A percentile compares a stretch with the other conserved stretches of the same genome.
Conservation (phyloP, 306 rosid species). For the Astragalus glycyphyllos region DNA sequence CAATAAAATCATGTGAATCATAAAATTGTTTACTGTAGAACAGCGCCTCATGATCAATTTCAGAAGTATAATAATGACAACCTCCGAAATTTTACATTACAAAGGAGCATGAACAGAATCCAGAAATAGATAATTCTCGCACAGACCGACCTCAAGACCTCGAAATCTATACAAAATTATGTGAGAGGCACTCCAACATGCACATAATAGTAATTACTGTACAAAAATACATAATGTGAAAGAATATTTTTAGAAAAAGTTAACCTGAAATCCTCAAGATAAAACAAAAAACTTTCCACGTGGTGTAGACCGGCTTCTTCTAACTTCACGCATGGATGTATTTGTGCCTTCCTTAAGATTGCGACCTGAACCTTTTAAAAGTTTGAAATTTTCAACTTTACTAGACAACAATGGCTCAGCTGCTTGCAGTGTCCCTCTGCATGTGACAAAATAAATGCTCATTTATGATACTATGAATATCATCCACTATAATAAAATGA, state of each 20-base stretch:
- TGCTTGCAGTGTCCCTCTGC: slow-evolving; percentile 63
- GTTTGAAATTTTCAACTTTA: slow-evolving; percentile 66
- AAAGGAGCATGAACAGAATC: slow-evolving; percentile 33
- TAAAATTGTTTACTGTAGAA: not conserved
- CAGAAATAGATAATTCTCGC: slow-evolving; percentile 21
- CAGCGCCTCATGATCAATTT: not conserved
- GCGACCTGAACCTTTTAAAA: slow-evolving; percentile 52
- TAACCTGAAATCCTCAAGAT: slow-evolving; percentile 52
- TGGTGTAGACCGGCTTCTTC: slow-evolving; percentile 88
- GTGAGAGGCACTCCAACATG: slow-evolving; percentile 43
- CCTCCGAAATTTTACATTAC: slow-evolving; percentile 23
- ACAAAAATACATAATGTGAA: slow-evolving; percentile 46
- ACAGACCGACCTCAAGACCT: slow-evolving; percentile 41
- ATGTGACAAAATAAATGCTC: slow-evolving; percentile 19
- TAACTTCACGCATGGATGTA: slow-evolving; percentile 56
- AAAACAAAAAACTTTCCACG: slow-evolving; percentile 74
- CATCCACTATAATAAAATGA: not conserved
- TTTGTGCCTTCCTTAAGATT: slow-evolving; percentile 64
- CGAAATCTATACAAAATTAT: slow-evolving; percentile 34
- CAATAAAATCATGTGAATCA: not conserved
- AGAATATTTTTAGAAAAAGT: not conserved
- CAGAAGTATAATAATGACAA: slow-evolving; percentile 13
- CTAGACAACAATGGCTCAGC: slow-evolving; percentile 63
- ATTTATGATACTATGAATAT: slow-evolving; percentile 20
- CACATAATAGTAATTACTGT: slow-evolving; percentile 53